Evolutionary conservation across 345 rosid genomes (phyloP).

Genomic region (Eucalyptus shirleyi): DNA sequence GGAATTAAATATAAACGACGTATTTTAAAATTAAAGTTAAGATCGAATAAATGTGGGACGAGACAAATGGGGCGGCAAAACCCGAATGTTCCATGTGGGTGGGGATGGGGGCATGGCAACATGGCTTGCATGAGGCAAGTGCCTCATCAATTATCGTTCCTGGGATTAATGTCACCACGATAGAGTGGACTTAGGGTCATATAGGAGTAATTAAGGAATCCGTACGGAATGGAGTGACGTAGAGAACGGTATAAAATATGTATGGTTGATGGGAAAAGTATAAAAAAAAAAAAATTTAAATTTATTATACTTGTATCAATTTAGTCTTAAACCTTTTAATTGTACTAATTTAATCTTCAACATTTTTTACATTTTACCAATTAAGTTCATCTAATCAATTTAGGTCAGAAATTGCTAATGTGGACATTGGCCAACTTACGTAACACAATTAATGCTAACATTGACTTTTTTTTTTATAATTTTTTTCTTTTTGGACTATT

Average conservation of each 20-base stretch:
- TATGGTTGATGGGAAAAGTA: background rate
- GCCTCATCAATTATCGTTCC: background rate
- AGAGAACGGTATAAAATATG: no score
- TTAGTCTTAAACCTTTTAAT: background rate
- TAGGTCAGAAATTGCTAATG: background rate
- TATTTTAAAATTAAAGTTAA: no score
- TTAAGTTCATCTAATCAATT: accelerated
- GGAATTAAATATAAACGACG: background rate
- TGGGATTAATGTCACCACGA: background rate
- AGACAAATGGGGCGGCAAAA: background rate
- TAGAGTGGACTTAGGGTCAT: background rate
- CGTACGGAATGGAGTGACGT: background rate
- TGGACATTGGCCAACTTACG: no score
- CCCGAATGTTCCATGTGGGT: background rate
- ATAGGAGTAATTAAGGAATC: background rate
- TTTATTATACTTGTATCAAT: background rate
- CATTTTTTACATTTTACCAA: no score
- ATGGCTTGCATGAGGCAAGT: background rate
- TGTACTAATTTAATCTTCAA: no score
- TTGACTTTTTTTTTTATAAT: no score
- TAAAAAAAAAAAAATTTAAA: accelerated
- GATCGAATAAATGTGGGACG: background rate
- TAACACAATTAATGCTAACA: accelerated
- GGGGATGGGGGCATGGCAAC: background rate
- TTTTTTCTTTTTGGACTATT: background rate